Evolutionary conservation across 495 filamentous ascomycete genomes (phyloP).

Genomic region (Xylaria sp.): DNA sequence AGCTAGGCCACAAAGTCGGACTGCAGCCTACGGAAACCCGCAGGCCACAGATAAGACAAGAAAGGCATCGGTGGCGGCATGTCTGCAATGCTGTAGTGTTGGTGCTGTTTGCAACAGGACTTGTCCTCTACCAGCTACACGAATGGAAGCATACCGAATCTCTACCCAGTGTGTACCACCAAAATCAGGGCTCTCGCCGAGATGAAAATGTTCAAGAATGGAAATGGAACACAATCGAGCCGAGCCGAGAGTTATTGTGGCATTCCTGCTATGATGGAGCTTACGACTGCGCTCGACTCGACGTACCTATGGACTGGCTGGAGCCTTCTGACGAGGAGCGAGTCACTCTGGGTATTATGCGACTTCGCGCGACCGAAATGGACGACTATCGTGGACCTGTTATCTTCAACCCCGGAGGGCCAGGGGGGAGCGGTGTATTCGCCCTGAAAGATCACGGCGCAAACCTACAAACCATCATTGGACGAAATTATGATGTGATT

Average conservation of each 20-base stretch:
- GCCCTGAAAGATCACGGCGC: conserved; percentile 45
- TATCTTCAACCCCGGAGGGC: conserved; percentile 62
- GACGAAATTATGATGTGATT: conserved; percentile 56
- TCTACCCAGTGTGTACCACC: background rate
- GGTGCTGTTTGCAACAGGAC: conserved; percentile 15
- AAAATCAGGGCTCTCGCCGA: background rate
- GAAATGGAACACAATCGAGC: conserved; percentile 45
- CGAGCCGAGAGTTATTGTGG: conserved; percentile 44
- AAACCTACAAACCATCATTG: conserved; percentile 54
- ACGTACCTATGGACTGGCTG: conserved; percentile 58
- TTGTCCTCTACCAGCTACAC: conserved; percentile 21
- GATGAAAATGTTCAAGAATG: conserved; percentile 25
- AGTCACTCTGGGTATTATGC: conserved; percentile 53
- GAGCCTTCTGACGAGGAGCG: conserved; percentile 44
- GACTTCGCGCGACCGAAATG: conserved; percentile 50
- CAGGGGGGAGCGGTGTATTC: conserved; percentile 56
- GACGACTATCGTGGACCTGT: conserved; percentile 53
- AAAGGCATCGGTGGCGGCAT: background rate
- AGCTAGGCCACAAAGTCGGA: background rate
- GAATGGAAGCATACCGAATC: background rate
- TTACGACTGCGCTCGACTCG: conserved; percentile 51
- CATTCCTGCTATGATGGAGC: conserved; percentile 42
- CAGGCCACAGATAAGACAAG: background rate
- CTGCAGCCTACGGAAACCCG: background rate
- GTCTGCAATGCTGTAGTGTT: background rate